These are phyloP conservation scores for Penicillium soppii DNA, from an alignment of 495 filamentous ascomycete genomes.

Conservation along the genomic window DNA sequence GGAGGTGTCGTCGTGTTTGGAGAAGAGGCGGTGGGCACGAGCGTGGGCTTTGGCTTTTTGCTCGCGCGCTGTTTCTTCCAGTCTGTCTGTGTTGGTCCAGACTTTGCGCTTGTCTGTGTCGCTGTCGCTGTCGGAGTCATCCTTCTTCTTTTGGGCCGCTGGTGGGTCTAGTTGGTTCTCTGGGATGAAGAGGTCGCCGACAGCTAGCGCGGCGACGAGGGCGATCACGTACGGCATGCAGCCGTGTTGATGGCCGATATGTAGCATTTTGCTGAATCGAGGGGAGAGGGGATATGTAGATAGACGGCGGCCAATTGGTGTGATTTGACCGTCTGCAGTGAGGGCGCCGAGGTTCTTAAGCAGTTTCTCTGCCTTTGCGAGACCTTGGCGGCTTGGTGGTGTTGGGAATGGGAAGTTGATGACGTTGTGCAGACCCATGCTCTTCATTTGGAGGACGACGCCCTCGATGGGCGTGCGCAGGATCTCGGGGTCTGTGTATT, in stretches of 20 bases:
- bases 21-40: conserved; percentile 72
- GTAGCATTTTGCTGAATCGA: conserved; percentile 84
- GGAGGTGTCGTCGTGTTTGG: conserved; percentile 74
- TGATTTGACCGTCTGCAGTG: conserved; percentile 68
- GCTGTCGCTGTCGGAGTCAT: conserved; percentile 35
- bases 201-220: conserved; percentile 83
- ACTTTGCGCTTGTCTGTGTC: conserved; percentile 30
- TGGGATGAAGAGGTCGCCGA: conserved; percentile 83
- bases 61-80: conserved; percentile 65
- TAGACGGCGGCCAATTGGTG: conserved; percentile 72
- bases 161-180: conserved; percentile 69
- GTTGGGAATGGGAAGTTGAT: conserved; percentile 98
- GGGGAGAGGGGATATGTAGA: conserved; percentile 87
- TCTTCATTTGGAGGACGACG: conserved; percentile 91
- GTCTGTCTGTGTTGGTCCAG: conserved; percentile 64
- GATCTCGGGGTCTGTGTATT: conserved; percentile 87
- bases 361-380: conserved; percentile 84
- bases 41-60: conserved; percentile 69
- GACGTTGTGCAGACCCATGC: conserved; percentile 88
- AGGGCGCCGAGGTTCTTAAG: conserved; percentile 72
- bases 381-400: conserved; percentile 73
- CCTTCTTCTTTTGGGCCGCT: conserved; percentile 11
- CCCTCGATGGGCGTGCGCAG: conserved; percentile 88
- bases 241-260: conserved; percentile 79
- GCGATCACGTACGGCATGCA: conserved; percentile 87